Conservation (phyloP, 345 rosid species). For the Acer campestre region DNA sequence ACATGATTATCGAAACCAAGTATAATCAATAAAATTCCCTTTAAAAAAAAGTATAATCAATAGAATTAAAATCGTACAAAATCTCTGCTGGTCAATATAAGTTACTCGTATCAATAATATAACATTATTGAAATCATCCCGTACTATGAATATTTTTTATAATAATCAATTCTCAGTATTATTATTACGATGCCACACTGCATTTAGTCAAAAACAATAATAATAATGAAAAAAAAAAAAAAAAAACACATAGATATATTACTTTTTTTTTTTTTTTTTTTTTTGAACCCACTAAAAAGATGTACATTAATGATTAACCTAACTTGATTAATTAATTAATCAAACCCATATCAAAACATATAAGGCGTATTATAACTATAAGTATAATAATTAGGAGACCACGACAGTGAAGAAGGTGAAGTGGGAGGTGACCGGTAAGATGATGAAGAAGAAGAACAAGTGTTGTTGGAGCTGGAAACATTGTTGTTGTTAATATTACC, state of each 20-base stretch:
- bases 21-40: too few relatives aligned
- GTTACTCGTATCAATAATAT: too few relatives aligned
- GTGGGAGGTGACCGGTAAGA: slow-evolving; percentile 44
- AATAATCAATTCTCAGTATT: too few relatives aligned
- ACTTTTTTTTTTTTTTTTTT: not conserved
- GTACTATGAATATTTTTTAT: too few relatives aligned
- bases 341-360: slow-evolving; percentile 30
- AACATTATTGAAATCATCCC: too few relatives aligned
- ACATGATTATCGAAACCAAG: too few relatives aligned
- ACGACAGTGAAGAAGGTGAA: slow-evolving; percentile 52
- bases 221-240: not conserved
- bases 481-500: not conserved
- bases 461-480: slow-evolving; percentile 28
- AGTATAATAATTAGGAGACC: slow-evolving; percentile 38
- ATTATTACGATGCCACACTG: too few relatives aligned
- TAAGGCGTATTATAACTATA: not conserved
- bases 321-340: slow-evolving; percentile 3
- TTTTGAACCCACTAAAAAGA: not conserved
- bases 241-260: not conserved
- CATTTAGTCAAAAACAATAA: not conserved
- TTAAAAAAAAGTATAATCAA: too few relatives aligned
- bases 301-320: not conserved
- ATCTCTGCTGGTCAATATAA: too few relatives aligned
- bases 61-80: too few relatives aligned
- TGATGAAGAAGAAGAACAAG: slow-evolving; percentile 49